Base-by-base conservation (phyloP, 257 asterid species). In the Petunia axillaris region DNA sequence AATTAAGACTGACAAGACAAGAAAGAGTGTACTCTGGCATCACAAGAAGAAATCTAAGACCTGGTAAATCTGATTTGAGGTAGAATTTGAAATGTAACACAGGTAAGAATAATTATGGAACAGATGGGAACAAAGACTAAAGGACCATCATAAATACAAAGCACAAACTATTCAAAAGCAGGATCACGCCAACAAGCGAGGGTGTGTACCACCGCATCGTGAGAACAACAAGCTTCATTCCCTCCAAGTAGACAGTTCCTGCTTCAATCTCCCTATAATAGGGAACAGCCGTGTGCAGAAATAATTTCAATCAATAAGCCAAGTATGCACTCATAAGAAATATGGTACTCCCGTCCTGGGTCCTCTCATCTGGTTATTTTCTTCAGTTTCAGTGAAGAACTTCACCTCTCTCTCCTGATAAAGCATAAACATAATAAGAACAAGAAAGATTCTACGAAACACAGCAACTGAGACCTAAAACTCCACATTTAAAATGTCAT, bases 281-380 rank as follows among this genome's bases (percentile, higher is more conserved):
- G 9, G 77, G 60, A 25, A 0, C 77, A 35, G 60, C 77, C 3
- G 36, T 48, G 62, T 25, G 60, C 62, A 73, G 77, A 73, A 73
- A 73, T 73, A 73, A 50, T 50, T 13, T 71, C 60, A 50, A 73
- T 73, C 62, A 71, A 46, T 25, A 50, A 35, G 60, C 60, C 35
- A 73, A 73, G 77, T 66, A 48, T 41, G 53, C 81, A 58, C 75
- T 88, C 89, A 95, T 44, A 95, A 93, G 84, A 95, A 95, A 89
- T 95, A 95, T 1, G 98, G 98, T 16, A 95, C 99, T 86, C 99
- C 99, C 14, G 92, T 89, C 88, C 99, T 93, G 37, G 98, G 99
- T 68, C 99, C 99, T 80, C 99, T 89, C 99, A 95, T 95, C 82
- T 95, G 99, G 89, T 95, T 95, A 91, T 93, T 95, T 86, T 95